Evolutionary conservation across 2,329 filamentous ascomycete species (phyloP).

Genomic region (Didymella lethalis): DNA sequence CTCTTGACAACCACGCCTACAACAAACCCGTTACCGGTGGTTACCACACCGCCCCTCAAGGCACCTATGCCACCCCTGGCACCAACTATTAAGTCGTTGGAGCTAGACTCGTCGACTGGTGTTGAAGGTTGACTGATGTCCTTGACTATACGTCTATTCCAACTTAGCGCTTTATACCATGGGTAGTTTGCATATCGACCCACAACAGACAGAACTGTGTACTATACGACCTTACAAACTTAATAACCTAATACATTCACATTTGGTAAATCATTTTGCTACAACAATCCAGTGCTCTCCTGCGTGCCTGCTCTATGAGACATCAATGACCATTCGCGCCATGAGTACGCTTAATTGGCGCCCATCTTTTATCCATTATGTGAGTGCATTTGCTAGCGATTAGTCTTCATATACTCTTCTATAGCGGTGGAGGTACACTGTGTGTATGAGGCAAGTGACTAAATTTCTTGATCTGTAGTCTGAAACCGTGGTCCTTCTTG

Average conservation of each 20-base stretch:
- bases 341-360: no score
- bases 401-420: no score
- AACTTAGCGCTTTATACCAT: constrained; percentile 24
- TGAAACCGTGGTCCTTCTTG: no score
- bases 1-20: constrained; percentile 35
- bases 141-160: constrained; percentile 15
- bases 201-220: constrained; percentile 8
- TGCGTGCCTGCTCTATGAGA: no score
- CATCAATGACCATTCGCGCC: no score
- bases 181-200: constrained; percentile 1
- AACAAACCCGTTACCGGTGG: constrained; percentile 50
- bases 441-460: no score
- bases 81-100: constrained; percentile 37
- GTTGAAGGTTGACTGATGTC: constrained; percentile 8
- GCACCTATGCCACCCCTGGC: constrained; percentile 46
- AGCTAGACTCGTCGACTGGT: not conserved
- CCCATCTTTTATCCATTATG: no score
- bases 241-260: constrained; percentile 21
- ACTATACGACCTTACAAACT: constrained; percentile 22
- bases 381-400: no score
- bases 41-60: constrained; percentile 57
- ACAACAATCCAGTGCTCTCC: no score
- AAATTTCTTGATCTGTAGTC: no score
- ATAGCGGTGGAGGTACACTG: no score
- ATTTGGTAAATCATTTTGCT: not conserved